Conservation (phyloP, 1,284 basidiomycete genomes). For the Ustilago trichophora region DNA sequence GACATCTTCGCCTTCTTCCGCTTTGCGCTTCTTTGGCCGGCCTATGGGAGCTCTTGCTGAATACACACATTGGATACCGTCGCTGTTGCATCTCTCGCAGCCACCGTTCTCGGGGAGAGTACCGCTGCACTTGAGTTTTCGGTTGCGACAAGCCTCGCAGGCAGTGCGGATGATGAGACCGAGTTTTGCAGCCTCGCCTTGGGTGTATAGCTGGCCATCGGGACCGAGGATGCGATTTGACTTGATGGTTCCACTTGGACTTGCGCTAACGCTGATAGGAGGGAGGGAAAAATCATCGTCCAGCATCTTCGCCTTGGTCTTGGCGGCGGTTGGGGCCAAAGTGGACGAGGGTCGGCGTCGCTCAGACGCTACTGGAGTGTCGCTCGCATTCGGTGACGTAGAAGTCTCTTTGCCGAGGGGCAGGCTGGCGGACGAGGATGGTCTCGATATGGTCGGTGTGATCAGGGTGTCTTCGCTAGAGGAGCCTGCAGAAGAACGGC, state of each 20-base stretch:
- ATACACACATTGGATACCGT: slow-evolving; percentile 43
- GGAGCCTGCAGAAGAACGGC: slow-evolving; percentile 8
- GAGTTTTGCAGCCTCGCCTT: slow-evolving; percentile 40
- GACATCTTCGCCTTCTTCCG: slow-evolving; percentile 8
- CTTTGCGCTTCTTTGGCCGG: slow-evolving; percentile 54
- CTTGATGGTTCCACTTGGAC: slow-evolving; percentile 5
- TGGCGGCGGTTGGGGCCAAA: not conserved
- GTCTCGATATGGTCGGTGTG: not conserved
- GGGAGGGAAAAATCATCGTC: slow-evolving; percentile 2
- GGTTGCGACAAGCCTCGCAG: slow-evolving; percentile 55
- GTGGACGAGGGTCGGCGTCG: not conserved
- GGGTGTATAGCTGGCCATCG: slow-evolving; percentile 40
- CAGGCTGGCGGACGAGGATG: not conserved
- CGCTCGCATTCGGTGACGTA: slow-evolving; percentile 5
- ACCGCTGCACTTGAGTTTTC: slow-evolving; percentile 59
- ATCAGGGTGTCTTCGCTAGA: not conserved
- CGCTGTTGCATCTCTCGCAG: slow-evolving; percentile 46
- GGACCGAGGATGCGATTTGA: slow-evolving; percentile 39
- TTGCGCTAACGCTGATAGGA: not conserved
- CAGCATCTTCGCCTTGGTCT: slow-evolving; percentile 12
- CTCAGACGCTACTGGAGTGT: not conserved
- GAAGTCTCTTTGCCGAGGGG: not conserved
- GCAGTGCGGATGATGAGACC: slow-evolving; percentile 55
- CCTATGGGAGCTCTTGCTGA: slow-evolving; percentile 54
- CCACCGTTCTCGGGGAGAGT: slow-evolving; percentile 36